Evolutionary conservation across 2,329 filamentous ascomycete species (phyloP), one percentile per base, ranked within the genome.

Genomic region (Niveomyces coronatus): DNA sequence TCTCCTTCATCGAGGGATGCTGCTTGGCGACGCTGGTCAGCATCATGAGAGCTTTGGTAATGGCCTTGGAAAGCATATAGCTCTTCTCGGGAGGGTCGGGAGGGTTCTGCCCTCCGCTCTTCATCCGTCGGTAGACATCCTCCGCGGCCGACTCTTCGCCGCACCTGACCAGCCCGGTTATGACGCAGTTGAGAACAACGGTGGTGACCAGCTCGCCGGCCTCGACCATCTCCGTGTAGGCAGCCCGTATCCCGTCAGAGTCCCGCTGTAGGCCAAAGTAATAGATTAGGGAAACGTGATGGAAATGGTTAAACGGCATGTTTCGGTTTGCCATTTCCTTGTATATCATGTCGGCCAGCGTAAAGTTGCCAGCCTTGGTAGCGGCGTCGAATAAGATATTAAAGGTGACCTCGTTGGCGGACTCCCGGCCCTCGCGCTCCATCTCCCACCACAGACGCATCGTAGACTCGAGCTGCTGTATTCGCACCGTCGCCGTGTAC

Each of bases 321-420:
- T 74, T 72, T 20, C 91, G 79, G 11, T 57, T 63, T 35, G 71
- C 65, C 79, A 96, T 88, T 61, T 96, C 88, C 40, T 76, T 69
- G 49, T 88, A 77, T 9, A 96, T 74, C 63, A 85, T 84, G 49
- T 95, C 84, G 4, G 87, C 88, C 16, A 96, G 73, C 1, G 68
- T 67, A 47, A 83, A 94, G 52, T 93, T 91, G 27, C 84, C 83
- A 0, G 85, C 78, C 57, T 91, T 93, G 48, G 85, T 76, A 1
- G 91, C 86, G 9, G 86, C 74, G 53, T 95, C 84, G 49, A 94
- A 95, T 10, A 98, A 70, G 32, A 95, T 82, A 53, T 91, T 94
- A 60, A 98, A 93, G 0, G 89, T 94, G n/a, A 87, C 80, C 34
- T 76, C 70, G 48, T 82, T 83, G 24, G 74, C 79, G 47, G 64